Conservation (phyloP, 805 yeast genomes). For the Zygosaccharomyces siamensis region DNA sequence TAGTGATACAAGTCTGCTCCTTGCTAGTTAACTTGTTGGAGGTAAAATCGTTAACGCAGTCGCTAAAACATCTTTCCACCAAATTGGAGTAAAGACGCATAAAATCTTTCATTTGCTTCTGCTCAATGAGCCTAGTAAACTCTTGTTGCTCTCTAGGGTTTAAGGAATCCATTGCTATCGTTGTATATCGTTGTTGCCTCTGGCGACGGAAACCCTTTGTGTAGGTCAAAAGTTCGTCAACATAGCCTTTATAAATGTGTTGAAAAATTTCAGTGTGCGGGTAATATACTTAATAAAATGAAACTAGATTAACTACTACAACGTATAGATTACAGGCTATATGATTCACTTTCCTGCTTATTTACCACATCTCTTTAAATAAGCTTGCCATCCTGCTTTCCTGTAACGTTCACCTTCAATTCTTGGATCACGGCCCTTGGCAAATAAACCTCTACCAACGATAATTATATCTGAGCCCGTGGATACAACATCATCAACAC, state of each 20-base stretch:
- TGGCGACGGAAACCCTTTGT: not conserved
- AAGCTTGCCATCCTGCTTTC: constrained; percentile 94
- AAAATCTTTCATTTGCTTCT: constrained; percentile 97
- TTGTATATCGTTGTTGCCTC: not conserved
- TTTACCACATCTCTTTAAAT: constrained; percentile 40
- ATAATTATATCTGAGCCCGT: constrained; percentile 93
- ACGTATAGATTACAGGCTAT: not conserved
- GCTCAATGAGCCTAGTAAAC: constrained; percentile 91
- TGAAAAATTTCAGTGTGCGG: constrained; percentile 5
- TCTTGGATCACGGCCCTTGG: constrained; percentile 86
- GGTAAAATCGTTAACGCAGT: constrained; percentile 98
- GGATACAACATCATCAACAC: constrained; percentile 76
- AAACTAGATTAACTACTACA: not conserved
- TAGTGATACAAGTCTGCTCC: constrained; percentile 80
- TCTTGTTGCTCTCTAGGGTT: constrained; percentile 95
- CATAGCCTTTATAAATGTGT: constrained; percentile 5
- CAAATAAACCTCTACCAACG: constrained; percentile 97
- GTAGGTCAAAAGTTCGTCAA: not conserved
- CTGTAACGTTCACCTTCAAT: constrained; percentile 85
- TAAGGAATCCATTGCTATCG: constrained; percentile 75
- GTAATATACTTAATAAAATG: not conserved
- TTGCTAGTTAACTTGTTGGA: constrained; percentile 78
- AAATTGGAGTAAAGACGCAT: constrained; percentile 93
- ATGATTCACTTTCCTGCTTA: not conserved
- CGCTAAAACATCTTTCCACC: constrained; percentile 94